A percentile compares a stretch with the other conserved stretches of the same genome.
Evolutionary conservation across 2,329 filamentous ascomycete genomes (phyloP).

Genomic region (Westerdykella sp.): DNA sequence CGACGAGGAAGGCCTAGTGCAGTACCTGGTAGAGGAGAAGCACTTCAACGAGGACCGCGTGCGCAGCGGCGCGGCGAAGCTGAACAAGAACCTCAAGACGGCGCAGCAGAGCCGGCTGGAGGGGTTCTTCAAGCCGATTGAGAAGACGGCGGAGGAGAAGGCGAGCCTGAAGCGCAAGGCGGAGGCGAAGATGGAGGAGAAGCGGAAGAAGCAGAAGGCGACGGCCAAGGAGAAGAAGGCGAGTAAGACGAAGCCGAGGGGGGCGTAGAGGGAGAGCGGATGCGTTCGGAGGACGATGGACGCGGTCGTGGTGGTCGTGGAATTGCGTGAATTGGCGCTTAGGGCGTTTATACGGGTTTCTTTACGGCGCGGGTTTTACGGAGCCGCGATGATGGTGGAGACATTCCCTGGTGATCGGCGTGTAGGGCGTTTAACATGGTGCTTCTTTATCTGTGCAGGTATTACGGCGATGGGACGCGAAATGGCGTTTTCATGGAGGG

Average conservation of each 20-base stretch:
- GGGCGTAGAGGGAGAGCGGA: constrained; percentile 33
- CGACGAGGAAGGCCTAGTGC: constrained; percentile 80
- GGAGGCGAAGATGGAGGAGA: constrained; percentile 83
- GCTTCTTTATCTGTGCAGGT: too few relatives aligned
- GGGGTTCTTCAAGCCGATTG: constrained; percentile 92
- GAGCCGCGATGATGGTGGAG: too few relatives aligned
- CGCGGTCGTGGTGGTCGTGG: too few relatives aligned
- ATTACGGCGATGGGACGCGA: too few relatives aligned
- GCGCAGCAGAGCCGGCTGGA: constrained; percentile 87
- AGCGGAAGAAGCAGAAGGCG: constrained; percentile 92
- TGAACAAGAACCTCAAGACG: constrained; percentile 86
- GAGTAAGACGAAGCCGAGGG: constrained; percentile 78
- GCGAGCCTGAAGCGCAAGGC: constrained; percentile 84
- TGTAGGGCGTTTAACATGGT: too few relatives aligned
- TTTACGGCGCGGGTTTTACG: too few relatives aligned
- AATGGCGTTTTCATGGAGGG: too few relatives aligned
- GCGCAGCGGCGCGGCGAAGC: constrained; percentile 64
- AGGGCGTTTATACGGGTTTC: too few relatives aligned
- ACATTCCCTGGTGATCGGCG: too few relatives aligned
- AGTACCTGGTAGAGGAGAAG: constrained; percentile 89
- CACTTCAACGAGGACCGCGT: constrained; percentile 96
- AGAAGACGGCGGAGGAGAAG: constrained; percentile 82
- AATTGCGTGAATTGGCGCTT: too few relatives aligned
- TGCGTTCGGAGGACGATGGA: neutral
- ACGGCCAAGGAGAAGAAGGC: constrained; percentile 95